These are phyloP conservation scores for Sextonia rubra DNA, from an alignment of 164 flowering plant species.

Conservation along the genomic window DNA sequence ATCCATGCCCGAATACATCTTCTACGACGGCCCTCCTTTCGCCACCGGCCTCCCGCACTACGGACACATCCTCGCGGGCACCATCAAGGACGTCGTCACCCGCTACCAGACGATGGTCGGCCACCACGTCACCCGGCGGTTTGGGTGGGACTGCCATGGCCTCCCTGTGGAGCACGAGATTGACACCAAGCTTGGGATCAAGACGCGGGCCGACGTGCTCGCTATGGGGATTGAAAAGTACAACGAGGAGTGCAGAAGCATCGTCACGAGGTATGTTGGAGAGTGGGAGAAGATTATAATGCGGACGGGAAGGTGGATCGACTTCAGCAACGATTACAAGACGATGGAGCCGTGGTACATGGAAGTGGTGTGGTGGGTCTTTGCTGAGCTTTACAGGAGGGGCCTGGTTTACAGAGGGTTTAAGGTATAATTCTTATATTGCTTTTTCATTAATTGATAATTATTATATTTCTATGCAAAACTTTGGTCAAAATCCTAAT, in stretches of 20 bases:
- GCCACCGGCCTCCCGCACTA: conserved; percentile 98
- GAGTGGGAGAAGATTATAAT: conserved; percentile 91
- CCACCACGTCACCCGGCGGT: conserved; percentile 88
- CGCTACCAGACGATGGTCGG: conserved; percentile 83
- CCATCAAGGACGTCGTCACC: conserved; percentile 94
- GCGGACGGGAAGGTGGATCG: conserved; percentile 92
- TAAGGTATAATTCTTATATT: conserved; percentile 43
- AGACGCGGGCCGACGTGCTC: conserved; percentile 55
- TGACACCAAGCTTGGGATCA: conserved; percentile 66
- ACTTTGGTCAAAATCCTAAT: no score
- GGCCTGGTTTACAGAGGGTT: conserved; percentile 84
- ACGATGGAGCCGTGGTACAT: conserved; percentile 85
- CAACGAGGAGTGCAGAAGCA: conserved; percentile 85
- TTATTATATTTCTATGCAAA: no score
- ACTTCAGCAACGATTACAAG: conserved; percentile 85
- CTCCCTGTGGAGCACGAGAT: conserved; percentile 89
- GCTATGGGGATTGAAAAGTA: conserved; percentile 79
- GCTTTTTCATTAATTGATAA: no score
- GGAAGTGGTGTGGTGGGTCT: conserved; percentile 98
- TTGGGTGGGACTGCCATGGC: conserved; percentile 99
- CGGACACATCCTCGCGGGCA: conserved; percentile 96
- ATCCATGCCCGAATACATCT: conserved; percentile 67
- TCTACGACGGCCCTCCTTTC: conserved; percentile 99
- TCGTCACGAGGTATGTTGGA: conserved; percentile 75
- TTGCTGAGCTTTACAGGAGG: conserved; percentile 60